A percentile compares a stretch with the other conserved stretches of the same genome.
phyloP scores from a whole-genome alignment of 1,139 yeast genomes.

The Geotrichum fermentans region DNA sequence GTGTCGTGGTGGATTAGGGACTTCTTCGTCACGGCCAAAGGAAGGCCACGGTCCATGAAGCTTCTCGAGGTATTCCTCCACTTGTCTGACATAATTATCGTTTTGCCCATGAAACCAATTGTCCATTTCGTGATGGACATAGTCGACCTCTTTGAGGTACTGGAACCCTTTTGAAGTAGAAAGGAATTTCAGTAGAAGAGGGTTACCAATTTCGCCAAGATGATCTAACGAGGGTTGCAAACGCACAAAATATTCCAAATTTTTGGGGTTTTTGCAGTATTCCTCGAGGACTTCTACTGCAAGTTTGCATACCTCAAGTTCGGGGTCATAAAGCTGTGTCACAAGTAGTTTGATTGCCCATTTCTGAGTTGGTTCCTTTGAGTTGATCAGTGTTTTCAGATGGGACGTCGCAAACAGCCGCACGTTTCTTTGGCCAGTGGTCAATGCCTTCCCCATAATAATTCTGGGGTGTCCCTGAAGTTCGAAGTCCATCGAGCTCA shows the following conservation, averaged over 20 bases:
- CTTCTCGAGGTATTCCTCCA: slow-evolving; percentile 44
- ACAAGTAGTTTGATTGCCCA: slow-evolving; percentile 52
- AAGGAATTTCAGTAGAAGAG: slow-evolving; percentile 49
- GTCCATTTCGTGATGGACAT: slow-evolving; percentile 54
- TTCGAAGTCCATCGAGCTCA: slow-evolving; percentile 58
- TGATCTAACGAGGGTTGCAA: slow-evolving; percentile 46
- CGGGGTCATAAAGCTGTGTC: slow-evolving; percentile 66
- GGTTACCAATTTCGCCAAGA: slow-evolving; percentile 45
- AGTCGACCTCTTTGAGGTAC: slow-evolving; percentile 48
- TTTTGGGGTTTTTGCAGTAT: slow-evolving; percentile 43
- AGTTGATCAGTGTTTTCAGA: slow-evolving; percentile 43
- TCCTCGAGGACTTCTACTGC: slow-evolving; percentile 52
- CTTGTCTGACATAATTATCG: slow-evolving; percentile 47
- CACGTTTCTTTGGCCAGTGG: slow-evolving; percentile 50
- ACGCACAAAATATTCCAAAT: slow-evolving; percentile 43
- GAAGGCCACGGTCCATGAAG: slow-evolving; percentile 23
- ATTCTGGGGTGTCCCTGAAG: slow-evolving; percentile 65
- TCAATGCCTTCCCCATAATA: slow-evolving; percentile 59
- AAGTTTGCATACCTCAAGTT: slow-evolving; percentile 51
- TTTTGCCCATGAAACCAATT: slow-evolving; percentile 57
- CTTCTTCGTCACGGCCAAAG: slow-evolving; percentile 14
- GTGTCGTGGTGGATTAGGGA: slow-evolving; percentile 48
- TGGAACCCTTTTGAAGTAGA: slow-evolving; percentile 55
- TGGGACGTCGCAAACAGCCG: slow-evolving; percentile 54
- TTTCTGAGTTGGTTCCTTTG: slow-evolving; percentile 30